These are phyloP conservation scores for Cercophora sp. DNA, from an alignment of 495 filamentous ascomycete genomes.

Conservation along the genomic window DNA sequence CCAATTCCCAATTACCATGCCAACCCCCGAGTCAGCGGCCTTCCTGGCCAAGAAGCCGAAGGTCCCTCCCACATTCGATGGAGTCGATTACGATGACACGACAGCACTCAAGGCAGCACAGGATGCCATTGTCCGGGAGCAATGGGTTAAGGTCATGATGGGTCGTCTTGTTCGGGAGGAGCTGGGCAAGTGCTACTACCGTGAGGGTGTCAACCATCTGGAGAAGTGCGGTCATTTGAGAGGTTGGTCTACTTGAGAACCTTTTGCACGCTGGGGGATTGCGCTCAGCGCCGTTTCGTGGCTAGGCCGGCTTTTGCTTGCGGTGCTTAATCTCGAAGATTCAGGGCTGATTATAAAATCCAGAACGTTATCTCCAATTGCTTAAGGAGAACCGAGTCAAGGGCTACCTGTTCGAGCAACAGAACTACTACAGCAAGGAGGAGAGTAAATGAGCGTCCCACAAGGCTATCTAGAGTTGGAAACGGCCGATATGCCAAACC, in stretches of 20 bases:
- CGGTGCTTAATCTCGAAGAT: too few species aligned
- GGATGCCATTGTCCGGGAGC: conserved; percentile 89
- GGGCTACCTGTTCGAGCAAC: conserved; percentile 89
- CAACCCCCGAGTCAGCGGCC: conserved; percentile 84
- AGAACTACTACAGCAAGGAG: conserved; percentile 69
- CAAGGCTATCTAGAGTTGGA: too few species aligned
- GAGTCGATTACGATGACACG: conserved; percentile 95
- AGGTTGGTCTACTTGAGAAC: conserved; percentile 78
- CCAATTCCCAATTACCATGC: conserved; percentile 52
- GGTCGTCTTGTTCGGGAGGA: conserved; percentile 88
- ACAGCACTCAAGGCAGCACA: conserved; percentile 85
- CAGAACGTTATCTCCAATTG: conserved; percentile 91
- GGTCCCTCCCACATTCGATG: conserved; percentile 90
- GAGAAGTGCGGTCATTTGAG: conserved; percentile 92
- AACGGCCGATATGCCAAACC: too few species aligned
- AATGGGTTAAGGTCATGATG: conserved; percentile 99
- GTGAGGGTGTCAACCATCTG: conserved; percentile 93
- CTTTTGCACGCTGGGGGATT: too few species aligned
- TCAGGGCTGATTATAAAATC: conserved; percentile 4
- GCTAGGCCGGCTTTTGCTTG: too few species aligned
- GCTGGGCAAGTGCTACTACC: conserved; percentile 89
- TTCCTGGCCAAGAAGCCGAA: conserved; percentile 95
- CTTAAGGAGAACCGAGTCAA: conserved; percentile 77
- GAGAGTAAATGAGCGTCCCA: conserved; percentile 18
- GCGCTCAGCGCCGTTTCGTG: too few species aligned